Conservation (phyloP, 345 rosid species). For the Draba incana region DNA sequence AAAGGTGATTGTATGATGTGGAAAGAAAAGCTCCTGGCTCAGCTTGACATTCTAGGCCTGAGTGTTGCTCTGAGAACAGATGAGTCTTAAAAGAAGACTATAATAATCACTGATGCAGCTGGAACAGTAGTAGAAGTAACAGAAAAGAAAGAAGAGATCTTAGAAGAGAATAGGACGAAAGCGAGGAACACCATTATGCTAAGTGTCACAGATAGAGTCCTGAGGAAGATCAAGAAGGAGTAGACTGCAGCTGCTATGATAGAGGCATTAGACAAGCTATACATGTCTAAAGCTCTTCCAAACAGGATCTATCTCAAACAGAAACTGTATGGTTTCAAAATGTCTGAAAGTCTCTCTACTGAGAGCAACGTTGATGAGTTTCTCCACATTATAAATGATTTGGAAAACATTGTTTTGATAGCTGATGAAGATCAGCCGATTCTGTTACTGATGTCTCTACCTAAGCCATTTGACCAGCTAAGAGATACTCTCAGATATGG, state of each 20-base stretch:
- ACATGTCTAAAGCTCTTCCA: neutral
- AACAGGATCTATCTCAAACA: slow-evolving; percentile 1
- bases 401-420: too few species aligned
- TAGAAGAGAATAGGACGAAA: neutral
- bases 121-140: too few species aligned
- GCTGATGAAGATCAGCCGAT: too few species aligned
- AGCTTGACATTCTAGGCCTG: neutral
- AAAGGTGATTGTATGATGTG: neutral
- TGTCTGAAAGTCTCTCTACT: too few species aligned
- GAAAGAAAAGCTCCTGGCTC: slow-evolving; percentile 1
- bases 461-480: neutral
- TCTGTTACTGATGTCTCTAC: neutral
- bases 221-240: neutral
- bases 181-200: neutral
- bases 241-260: neutral
- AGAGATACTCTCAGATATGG: neutral
- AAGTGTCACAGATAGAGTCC: neutral
- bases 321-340: neutral
- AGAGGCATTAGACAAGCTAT: neutral
- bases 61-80: neutral
- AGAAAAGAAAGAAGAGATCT: neutral
- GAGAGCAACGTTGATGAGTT: too few species aligned
- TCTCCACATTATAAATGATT: too few species aligned
- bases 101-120: neutral
- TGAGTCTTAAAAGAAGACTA: too few species aligned